Evolutionary conservation across 371 early-diverging fungal genomes (phyloP), one percentile per base, ranked within the genome.

Genomic region (Saksenaea oblongispora): DNA sequence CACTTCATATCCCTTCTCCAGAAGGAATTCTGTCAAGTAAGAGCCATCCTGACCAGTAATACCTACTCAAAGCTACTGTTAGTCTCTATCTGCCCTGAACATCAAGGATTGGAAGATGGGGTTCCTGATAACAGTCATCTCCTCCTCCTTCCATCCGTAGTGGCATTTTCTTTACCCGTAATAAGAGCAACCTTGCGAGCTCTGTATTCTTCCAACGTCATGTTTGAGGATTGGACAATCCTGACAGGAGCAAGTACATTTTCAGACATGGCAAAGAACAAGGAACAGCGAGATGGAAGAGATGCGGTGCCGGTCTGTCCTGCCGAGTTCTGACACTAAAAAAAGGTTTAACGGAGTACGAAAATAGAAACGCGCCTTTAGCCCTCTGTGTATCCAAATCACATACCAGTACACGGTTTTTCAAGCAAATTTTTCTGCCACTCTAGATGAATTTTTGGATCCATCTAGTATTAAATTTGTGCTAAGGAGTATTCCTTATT

Each of bases 21-120:
- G 74, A 47, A 93, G 78, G 34, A 91, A 85, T 69, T 93, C 93
- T 0, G 88, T 80, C 54, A 93, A 81, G 72, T 93, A 93, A 56
- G 87, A 87, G 55, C 93, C 93, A 75, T 92, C 93, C 75, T 93
- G 93, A 59, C 93, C 93, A 58, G 92, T 93, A 65, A 93, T 90
- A 75, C 93, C 93, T 87, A 55, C 1, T 18, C 9, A 22, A 22
- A 3, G 3, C 22, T 47, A 1, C 0, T 47, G 15, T 22, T 22
- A 18, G 1, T n/a, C 22, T 47, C 47, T 17, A 17, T 7, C 11
- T 39, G 39, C 39, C 39, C 39, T 39, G 31, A 54, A 54, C 26
- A 39, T 15, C 26, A 17, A 14, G 14, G 54, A 14, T 18, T 17
- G n/a, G 13, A 54, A 31, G 31, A 31, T 31, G 31, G 31, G 7